Conservation (phyloP, 78 protist genomes). For the Protostelium mycophagum region DNA sequence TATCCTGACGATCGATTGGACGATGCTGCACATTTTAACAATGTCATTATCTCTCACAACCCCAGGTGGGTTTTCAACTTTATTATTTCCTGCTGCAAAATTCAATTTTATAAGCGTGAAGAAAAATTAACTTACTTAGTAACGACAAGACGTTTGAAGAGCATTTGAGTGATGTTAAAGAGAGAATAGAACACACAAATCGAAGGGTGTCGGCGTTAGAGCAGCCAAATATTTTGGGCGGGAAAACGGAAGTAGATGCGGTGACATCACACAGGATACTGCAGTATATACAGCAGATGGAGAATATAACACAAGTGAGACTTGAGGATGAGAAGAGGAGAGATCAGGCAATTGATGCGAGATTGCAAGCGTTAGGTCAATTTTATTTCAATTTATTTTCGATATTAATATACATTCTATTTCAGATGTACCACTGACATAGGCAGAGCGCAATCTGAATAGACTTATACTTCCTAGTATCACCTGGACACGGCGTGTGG, state of each 20-base stretch:
- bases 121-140: background rate
- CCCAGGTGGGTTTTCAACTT: background rate
- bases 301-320: background rate
- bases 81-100: no score
- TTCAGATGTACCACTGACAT: no score
- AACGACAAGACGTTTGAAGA: background rate
- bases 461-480: background rate
- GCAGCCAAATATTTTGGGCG: background rate
- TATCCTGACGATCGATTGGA: background rate
- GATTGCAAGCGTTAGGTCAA: background rate
- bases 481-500: background rate
- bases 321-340: background rate
- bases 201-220: background rate
- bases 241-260: background rate
- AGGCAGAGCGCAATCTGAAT: background rate
- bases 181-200: background rate
- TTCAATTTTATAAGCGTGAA: background rate
- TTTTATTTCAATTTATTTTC: no score
- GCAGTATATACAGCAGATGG: background rate
- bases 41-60: background rate
- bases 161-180: background rate
- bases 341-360: background rate
- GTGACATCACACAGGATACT: background rate
- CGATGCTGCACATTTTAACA: background rate
- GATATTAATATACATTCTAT: no score